Conservation (phyloP, 192 early-diverging fungal genomes). For the Coemansia aciculifera region DNA sequence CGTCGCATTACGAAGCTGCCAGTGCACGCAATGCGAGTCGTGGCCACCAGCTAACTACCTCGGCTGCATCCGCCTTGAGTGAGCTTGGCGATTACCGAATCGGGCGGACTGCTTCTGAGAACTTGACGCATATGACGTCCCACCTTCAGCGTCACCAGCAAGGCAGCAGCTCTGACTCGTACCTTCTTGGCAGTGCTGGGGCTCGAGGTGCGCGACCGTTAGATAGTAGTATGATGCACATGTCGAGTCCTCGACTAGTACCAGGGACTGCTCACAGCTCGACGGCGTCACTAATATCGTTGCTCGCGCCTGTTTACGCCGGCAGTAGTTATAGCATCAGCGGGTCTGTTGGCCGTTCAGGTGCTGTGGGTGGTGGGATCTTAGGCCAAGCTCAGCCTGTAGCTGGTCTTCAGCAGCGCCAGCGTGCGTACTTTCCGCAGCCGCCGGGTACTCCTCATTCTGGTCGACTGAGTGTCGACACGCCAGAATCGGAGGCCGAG, state of each 20-base stretch:
- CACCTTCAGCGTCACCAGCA: slow-evolving; percentile 19
- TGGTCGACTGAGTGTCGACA: slow-evolving; percentile 31
- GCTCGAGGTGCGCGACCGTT: slow-evolving; percentile 16
- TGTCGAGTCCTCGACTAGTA: slow-evolving; percentile 38
- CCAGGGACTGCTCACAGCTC: slow-evolving; percentile 45
- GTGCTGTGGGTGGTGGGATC: slow-evolving; percentile 3
- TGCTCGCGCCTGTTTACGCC: slow-evolving; percentile 22
- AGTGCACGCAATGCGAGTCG: slow-evolving; percentile 17
- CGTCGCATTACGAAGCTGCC: slow-evolving; percentile 20
- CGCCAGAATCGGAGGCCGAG: slow-evolving; percentile 37
- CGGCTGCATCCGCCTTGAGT: neutral
- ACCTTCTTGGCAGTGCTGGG: slow-evolving; percentile 11
- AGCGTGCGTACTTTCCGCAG: slow-evolving; percentile 39
- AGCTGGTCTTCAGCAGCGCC: slow-evolving; percentile 15
- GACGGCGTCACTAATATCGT: slow-evolving; percentile 37
- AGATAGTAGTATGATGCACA: slow-evolving; percentile 15
- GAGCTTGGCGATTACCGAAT: slow-evolving; percentile 40
- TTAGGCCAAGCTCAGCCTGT: slow-evolving; percentile 5
- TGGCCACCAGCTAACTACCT: neutral
- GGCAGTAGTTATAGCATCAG: slow-evolving; percentile 15
- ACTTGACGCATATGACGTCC: neutral
- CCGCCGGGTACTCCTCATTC: slow-evolving; percentile 18
- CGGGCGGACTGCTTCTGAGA: slow-evolving; percentile 29
- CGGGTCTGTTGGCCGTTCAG: slow-evolving; percentile 35
- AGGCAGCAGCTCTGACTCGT: slow-evolving; percentile 12